Conservation (phyloP, 2,329 filamentous ascomycete genomes). For the Pseudogymnoascus sp. region DNA sequence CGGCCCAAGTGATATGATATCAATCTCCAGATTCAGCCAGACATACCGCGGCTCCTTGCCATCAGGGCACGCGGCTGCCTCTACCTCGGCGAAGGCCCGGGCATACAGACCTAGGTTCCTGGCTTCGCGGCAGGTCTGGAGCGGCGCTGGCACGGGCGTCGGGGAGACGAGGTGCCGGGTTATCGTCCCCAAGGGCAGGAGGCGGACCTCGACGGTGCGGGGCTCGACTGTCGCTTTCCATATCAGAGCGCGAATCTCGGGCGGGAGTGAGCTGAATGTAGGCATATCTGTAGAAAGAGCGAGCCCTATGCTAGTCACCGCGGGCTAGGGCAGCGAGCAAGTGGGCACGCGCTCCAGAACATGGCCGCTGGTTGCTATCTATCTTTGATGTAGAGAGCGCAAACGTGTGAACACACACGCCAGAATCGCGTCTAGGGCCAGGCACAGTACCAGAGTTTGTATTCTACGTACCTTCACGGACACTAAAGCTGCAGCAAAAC, state of each 20-base stretch:
- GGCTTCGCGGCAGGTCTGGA: conserved; percentile 18
- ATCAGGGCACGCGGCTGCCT: neutral
- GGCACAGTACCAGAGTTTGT: neutral
- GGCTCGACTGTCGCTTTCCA: neutral
- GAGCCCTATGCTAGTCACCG: neutral
- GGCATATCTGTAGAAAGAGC: neutral
- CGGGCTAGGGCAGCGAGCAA: neutral
- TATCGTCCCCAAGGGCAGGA: neutral
- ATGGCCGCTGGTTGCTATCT: neutral
- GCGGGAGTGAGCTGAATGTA: neutral
- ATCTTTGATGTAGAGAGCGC: neutral
- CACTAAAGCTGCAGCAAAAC: neutral
- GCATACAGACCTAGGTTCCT: conserved; percentile 15
- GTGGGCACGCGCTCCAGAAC: neutral
- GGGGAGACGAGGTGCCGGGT: conserved; percentile 7
- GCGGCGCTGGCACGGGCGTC: conserved; percentile 15
- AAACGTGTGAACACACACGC: neutral
- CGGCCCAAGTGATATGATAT: conserved; percentile 16
- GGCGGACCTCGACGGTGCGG: neutral
- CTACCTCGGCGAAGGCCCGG: conserved; percentile 13
- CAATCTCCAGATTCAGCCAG: conserved; percentile 19
- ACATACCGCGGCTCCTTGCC: conserved; percentile 12
- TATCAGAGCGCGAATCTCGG: neutral
- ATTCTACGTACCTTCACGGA: neutral
- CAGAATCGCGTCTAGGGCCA: neutral